Base-by-base conservation (phyloP, 1,284 basidiomycete species). In the Chondrostereum purpureum region DNA sequence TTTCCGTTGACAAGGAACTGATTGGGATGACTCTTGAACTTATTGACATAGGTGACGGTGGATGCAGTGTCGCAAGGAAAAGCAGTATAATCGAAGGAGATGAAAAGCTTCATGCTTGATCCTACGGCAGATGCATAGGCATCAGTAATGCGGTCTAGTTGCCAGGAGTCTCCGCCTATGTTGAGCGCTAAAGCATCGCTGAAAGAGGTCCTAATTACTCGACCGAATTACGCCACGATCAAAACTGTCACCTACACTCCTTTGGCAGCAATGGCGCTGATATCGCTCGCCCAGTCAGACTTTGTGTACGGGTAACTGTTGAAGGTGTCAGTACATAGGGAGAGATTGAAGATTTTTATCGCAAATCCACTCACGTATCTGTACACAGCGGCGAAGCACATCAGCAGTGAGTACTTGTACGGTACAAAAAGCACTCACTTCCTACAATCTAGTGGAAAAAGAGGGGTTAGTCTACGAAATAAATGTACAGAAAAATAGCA, bases 371-470 rank as follows among this genome's bases (percentile, higher is more conserved):
- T 16, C 55, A 72, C 70, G 69, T 71, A 52, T 71, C 69, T 72
- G 47, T 21, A 37, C n/a, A n/a, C 17, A 16, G 6, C 24, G 13
- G 34, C 31, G 12, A 19, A 20, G 27, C 10, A 8, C 24, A 18
- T 44, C 11, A 22, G 34, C 21, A 46, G 40, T 33, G 31, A n/a
- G 19, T 46, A 16, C 27, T 43, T 20, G 22, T 8, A 24, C 12
- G 44, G 18, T 10, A 38, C 31, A 48, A 46, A 5, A n/a, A 14
- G 31, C 13, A 62, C 70, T 49, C 47, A 72, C 69, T 72, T 35
- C 70, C 70, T 43, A 73, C 66, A 42, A 73, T 71, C 70, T 72
- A 43, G 5, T n/a, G n/a, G n/a, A n/a, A n/a, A n/a, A n/a, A n/a
- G n/a, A n/a, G n/a, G n/a, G n/a, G n/a, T n/a, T n/a, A n/a, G n/a